Conservation (phyloP, 768 basidiomycete species). For the Lyophyllum shimeji region DNA sequence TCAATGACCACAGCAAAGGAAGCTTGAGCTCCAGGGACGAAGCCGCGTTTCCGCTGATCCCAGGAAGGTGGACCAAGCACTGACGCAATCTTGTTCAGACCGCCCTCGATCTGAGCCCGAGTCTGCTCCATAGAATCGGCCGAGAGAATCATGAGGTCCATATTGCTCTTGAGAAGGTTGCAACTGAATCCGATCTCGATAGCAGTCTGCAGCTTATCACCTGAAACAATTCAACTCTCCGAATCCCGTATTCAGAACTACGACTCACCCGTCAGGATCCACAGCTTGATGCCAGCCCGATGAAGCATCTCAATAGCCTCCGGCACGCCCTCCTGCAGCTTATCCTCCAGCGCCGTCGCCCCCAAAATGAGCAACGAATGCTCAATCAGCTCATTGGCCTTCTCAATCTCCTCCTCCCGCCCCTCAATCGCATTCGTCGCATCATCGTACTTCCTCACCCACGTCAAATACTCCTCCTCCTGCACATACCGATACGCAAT, state of each 20-base stretch:
- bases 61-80: slow-evolving; percentile 73
- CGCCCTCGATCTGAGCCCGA: slow-evolving; percentile 86
- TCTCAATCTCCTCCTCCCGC: slow-evolving; percentile 90
- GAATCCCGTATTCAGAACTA: not conserved
- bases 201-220: slow-evolving; percentile 97
- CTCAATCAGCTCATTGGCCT: slow-evolving; percentile 82
- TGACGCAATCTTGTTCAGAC: slow-evolving; percentile 92
- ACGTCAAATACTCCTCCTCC: slow-evolving; percentile 83
- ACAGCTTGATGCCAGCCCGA: slow-evolving; percentile 93
- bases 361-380: slow-evolving; percentile 83
- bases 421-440: slow-evolving; percentile 77
- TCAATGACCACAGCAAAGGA: slow-evolving; percentile 96
- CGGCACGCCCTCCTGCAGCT: slow-evolving; percentile 95
- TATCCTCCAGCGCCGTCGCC: slow-evolving; percentile 96
- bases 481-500: slow-evolving; percentile 76
- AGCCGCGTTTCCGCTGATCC: slow-evolving; percentile 63
- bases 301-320: slow-evolving; percentile 93
- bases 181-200: slow-evolving; percentile 98
- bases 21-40: slow-evolving; percentile 61
- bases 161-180: slow-evolving; percentile 89
- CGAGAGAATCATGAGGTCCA: slow-evolving; percentile 97
- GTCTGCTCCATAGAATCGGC: slow-evolving; percentile 76
- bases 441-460: slow-evolving; percentile 79
- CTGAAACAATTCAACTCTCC: slow-evolving; percentile 31
- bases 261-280: slow-evolving; percentile 86